Percentiles rank a stretch among this genome's conserved stretches.
Evolutionary conservation across 495 filamentous ascomycete species (phyloP).

Genomic region (Penicillium soppii): DNA sequence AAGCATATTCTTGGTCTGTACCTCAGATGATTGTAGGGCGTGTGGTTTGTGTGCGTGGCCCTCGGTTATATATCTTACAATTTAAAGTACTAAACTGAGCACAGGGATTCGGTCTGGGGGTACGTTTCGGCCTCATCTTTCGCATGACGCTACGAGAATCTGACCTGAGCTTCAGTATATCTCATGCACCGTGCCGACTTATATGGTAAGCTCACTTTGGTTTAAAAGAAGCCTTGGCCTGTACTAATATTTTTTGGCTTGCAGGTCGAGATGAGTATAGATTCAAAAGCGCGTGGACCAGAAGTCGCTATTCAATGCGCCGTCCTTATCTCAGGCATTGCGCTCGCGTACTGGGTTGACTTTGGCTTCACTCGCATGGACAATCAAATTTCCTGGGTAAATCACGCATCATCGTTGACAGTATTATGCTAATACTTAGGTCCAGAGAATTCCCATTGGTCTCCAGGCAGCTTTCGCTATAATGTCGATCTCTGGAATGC

Average conservation of each 20-base stretch:
- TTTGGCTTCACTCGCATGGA: conserved; percentile 26
- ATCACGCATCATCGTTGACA: neutral
- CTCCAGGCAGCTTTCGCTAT: conserved; percentile 37
- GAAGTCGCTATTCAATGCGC: conserved; percentile 1
- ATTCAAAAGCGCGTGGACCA: neutral
- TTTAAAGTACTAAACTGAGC: no score
- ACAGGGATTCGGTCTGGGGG: conserved; percentile 17
- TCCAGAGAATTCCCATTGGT: conserved; percentile 34
- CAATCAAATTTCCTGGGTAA: conserved; percentile 25
- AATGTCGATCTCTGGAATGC: conserved; percentile 23
- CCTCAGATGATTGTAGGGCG: conserved; percentile 21
- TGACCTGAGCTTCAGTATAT: conserved; percentile 5
- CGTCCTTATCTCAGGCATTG: neutral
- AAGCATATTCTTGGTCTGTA: conserved; percentile 18
- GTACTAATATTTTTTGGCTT: neutral
- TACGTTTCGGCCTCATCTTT: no score
- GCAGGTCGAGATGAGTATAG: neutral
- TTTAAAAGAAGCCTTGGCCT: conserved; percentile 1
- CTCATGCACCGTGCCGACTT: conserved; percentile 11
- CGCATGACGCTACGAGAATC: neutral
- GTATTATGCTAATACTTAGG: neutral
- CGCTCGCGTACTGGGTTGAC: conserved; percentile 16
- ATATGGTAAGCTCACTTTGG: conserved; percentile 9
- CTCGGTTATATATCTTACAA: neutral
- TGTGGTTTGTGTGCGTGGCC: conserved; percentile 15